Evolutionary conservation across 2,329 filamentous ascomycete species (phyloP), one percentile per base, ranked within the genome.

Genomic region (Didymella pinodella): DNA sequence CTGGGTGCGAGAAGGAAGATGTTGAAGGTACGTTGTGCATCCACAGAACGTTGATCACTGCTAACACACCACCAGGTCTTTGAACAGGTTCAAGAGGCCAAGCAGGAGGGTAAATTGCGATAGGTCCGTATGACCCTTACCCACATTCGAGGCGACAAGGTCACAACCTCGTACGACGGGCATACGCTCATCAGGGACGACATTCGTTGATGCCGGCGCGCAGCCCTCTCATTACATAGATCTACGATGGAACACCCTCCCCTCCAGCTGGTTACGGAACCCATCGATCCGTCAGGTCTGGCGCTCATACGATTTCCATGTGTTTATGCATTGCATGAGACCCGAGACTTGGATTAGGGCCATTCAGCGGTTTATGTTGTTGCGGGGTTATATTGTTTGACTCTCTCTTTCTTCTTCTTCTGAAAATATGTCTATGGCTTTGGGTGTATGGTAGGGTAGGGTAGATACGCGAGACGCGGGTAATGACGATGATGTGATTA

Each of bases 1-100:
- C 85, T 98, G 56, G 95, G 95, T 69, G 95, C 95, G 18, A 85
- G 95, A 68, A 90, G 94, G 76, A 99, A 99, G 86, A 96, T 99
- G 92, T 82, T 99, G 61, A 99, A 99, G 87, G 95, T 89, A 76
- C 79, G 78, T 51, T 20, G 29, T 25, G 2, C 22, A 20, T 25
- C 16, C 11, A 32, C 20, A 7, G 28, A 2, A 22, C n/a, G 6
- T 12, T 2, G 20, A 43, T 6, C 25, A 14, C 29, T 16, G 26
- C 76, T 80, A 75, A 81, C 66, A 52, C 32, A 8, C n/a, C n/a
- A 10, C 22, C 68, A 90, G 87, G 87, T 98, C 56, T 98, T 98
- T 79, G 95, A 98, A 71, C 93, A 97, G 82, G 94, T 98, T 72
- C 92, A 88, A 79, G 90, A 83, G 63, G 81, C 81, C 31, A 80